Evolutionary conservation across 139 green algal genomes (phyloP), one percentile per base, ranked within the genome.

Genomic region (Auxenochlorella pyrenoidosa): DNA sequence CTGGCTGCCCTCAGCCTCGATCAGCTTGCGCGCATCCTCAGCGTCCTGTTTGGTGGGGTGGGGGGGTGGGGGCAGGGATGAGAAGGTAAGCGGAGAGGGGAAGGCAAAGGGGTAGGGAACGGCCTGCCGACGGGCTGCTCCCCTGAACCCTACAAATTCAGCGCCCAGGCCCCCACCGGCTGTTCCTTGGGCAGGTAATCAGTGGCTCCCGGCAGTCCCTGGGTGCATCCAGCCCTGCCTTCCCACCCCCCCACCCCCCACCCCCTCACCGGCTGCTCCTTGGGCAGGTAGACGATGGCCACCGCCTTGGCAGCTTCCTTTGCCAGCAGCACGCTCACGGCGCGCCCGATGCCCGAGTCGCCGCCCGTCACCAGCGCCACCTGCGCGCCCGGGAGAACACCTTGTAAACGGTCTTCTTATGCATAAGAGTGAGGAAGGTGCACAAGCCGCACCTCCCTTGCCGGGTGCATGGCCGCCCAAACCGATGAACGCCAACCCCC

Each of bases 341-440:
- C 60, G 32, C 78, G 84, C 0, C 88, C 88, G 34, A 91, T 91
- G 36, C 88, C 88, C 3, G 66, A 85, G 68, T 91, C 88, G 38
- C 88, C 88, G 41, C 88, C 88, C 2, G 88, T 91, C 63, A 91
- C 58, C 8, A 91, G n/a, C 24, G 63, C 85, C 32, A 86, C 75
- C 82, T 88, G 86, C 13, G 38, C 1, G 32, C 8, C 6, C 8
- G 10, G 47, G 47, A 54, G 47, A 10, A 54, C n/a, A n/a, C n/a
- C n/a, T n/a, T n/a, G n/a, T n/a, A n/a, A n/a, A n/a, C n/a, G n/a
- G n/a, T n/a, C n/a, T n/a, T n/a, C n/a, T n/a, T n/a, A n/a, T n/a
- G n/a, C n/a, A n/a, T n/a, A n/a, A n/a, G n/a, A n/a, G n/a, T n/a
- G n/a, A n/a, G n/a, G n/a, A n/a, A n/a, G n/a, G n/a, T n/a, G n/a